Evolutionary conservation across 2,329 filamentous ascomycete genomes (phyloP).

Genomic region (Cyclaneusma minus): DNA sequence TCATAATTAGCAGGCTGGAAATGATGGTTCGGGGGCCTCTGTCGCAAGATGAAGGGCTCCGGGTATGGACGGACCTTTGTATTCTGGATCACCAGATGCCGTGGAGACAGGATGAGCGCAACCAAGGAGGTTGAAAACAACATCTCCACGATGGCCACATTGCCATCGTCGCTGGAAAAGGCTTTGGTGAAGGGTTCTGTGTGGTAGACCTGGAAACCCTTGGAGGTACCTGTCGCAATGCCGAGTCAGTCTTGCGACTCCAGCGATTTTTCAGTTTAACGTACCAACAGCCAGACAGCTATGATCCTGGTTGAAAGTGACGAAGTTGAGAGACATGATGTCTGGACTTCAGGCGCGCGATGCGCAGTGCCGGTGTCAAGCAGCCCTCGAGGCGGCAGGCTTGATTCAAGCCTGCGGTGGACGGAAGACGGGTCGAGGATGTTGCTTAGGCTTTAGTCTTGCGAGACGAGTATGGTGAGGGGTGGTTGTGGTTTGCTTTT

Average conservation of each 20-base stretch:
- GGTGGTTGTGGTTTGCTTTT: too few relatives aligned
- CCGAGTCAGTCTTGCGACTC: constrained; percentile 3
- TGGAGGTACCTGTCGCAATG: constrained; percentile 55
- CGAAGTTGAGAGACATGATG: constrained; percentile 79
- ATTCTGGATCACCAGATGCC: constrained; percentile 90
- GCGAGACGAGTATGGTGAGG: too few relatives aligned
- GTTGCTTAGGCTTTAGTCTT: too few relatives aligned
- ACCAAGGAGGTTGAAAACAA: constrained; percentile 96
- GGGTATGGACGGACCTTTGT: constrained; percentile 56
- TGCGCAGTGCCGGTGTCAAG: constrained; percentile 2
- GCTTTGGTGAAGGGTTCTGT: constrained; percentile 93
- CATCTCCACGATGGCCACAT: constrained; percentile 96
- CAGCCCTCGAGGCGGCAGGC: constrained; percentile 1
- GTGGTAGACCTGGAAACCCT: constrained; percentile 90
- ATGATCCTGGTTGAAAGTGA: constrained; percentile 98
- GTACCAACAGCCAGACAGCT: constrained; percentile 88
- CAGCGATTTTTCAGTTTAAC: constrained; percentile 16
- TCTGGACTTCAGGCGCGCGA: too few relatives aligned
- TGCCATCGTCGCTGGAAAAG: constrained; percentile 86
- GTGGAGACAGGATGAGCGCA: constrained; percentile 79
- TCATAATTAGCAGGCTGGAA: constrained; percentile 1
- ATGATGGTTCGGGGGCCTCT: too few relatives aligned
- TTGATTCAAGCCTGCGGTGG: not conserved
- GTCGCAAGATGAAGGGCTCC: too few relatives aligned
- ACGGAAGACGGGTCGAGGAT: too few relatives aligned